These are phyloP conservation scores for Glycine tomentella DNA, from an alignment of 306 rosid species.

Conservation along the genomic window DNA sequence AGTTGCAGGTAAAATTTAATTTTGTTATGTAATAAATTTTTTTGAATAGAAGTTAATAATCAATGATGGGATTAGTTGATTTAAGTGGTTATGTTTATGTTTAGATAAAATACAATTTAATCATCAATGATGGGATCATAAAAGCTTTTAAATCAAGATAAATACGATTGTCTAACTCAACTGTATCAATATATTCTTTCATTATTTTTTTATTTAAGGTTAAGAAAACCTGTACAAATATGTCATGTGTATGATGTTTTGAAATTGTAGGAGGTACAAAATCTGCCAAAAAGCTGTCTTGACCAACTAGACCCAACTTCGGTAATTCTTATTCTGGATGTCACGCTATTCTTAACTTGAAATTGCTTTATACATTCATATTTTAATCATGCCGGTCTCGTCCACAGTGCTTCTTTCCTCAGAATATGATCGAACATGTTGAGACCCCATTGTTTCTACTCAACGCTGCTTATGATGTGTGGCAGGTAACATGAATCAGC, in stretches of 20 bases:
- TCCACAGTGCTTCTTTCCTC: conserved; percentile 91
- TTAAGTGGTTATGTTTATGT: conserved; percentile 3
- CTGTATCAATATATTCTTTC: conserved; percentile 30
- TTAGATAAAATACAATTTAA: not conserved
- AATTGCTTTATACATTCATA: conserved; percentile 21
- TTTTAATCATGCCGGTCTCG: conserved; percentile 21
- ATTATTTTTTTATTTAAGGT: conserved; percentile 31
- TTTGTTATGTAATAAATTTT: not conserved
- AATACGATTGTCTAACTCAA: not conserved
- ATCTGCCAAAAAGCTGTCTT: conserved; percentile 71
- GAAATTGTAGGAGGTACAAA: conserved; percentile 67
- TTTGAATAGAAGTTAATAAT: not conserved
- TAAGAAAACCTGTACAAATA: conserved; percentile 16
- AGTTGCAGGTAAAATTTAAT: conserved; percentile 68
- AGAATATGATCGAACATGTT: conserved; percentile 68
- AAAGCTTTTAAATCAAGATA: not conserved
- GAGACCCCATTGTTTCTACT: conserved; percentile 89
- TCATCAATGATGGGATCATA: conserved; percentile 12
- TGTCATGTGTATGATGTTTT: conserved; percentile 28
- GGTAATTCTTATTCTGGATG: conserved; percentile 57
- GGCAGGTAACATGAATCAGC: conserved; percentile 73
- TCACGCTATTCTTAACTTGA: conserved; percentile 25
- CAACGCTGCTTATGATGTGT: conserved; percentile 91
- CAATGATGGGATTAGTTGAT: too few species aligned
- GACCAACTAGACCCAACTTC: conserved; percentile 71